A percentile compares a stretch with the other conserved stretches of the same genome.
Conservation (phyloP, 1,139 yeast genomes). For the Candida labiduridarum region DNA sequence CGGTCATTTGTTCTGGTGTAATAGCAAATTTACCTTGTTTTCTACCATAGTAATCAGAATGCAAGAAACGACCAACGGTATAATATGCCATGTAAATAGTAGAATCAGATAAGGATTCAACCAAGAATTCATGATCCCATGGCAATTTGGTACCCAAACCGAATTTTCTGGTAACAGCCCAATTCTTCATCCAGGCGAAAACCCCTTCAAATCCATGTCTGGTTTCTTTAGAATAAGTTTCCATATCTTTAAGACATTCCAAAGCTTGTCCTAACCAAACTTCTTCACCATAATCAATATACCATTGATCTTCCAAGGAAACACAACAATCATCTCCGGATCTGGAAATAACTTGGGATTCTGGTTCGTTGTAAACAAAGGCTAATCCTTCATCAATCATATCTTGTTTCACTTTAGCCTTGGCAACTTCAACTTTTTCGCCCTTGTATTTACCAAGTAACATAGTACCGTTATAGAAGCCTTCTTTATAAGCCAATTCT, state of each 20-base stretch:
- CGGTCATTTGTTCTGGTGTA: constrained; percentile 84
- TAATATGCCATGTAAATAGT: constrained; percentile 96
- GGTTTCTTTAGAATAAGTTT: constrained; percentile 82
- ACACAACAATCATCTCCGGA: constrained; percentile 97
- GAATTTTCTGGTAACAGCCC: constrained; percentile 98
- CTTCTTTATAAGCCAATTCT: constrained; percentile 95
- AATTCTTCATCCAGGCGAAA: constrained; percentile 93
- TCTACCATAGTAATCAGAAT: constrained; percentile 83
- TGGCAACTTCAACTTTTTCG: constrained; percentile 87
- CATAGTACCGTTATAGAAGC: constrained; percentile 89
- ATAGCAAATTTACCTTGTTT: constrained; percentile 73
- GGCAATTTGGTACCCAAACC: constrained; percentile 97
- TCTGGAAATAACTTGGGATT: constrained; percentile 84
- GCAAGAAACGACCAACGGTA: constrained; percentile 86
- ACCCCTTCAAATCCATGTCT: constrained; percentile 93
- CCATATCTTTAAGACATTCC: constrained; percentile 77
- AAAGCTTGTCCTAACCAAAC: constrained; percentile 85
- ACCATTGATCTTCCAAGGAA: constrained; percentile 98
- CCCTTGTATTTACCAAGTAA: constrained; percentile 82
- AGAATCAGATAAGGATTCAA: constrained; percentile 95
- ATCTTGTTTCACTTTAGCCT: constrained; percentile 83
- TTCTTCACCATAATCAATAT: constrained; percentile 95
- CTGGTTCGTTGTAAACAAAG: constrained; percentile 93
- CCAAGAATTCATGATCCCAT: constrained; percentile 94
- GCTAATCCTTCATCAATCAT: constrained; percentile 78